Conservation (phyloP, 768 basidiomycete species). For the Tricholoma hemisulphureum region DNA sequence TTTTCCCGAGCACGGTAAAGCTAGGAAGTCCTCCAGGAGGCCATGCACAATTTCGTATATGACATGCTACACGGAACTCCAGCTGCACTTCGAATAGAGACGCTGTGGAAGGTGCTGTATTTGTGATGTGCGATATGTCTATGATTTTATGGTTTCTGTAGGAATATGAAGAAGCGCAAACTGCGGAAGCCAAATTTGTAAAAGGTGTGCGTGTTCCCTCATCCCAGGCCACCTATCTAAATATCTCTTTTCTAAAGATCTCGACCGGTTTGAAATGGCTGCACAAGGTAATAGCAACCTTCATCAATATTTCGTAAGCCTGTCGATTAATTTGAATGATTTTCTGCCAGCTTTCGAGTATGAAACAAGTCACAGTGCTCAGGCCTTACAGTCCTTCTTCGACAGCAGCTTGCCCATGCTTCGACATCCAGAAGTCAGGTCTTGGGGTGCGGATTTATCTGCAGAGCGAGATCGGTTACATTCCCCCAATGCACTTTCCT, state of each 20-base stretch:
- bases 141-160: constrained; percentile 22
- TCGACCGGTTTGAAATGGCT: constrained; percentile 88
- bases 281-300: constrained; percentile 55
- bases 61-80: constrained; percentile 83
- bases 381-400: constrained; percentile 70
- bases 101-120: constrained; percentile 66
- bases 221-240: not conserved
- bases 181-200: constrained; percentile 79
- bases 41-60: constrained; percentile 86
- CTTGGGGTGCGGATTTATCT: constrained; percentile 63
- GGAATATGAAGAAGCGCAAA: constrained; percentile 82
- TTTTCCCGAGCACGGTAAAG: not conserved
- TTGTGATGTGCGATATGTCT: not conserved
- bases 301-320: not conserved
- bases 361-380: constrained; percentile 49
- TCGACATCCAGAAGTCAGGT: constrained; percentile 67
- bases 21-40: constrained; percentile 48
- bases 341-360: constrained; percentile 63
- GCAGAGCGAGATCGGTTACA: constrained; percentile 42
- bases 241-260: constrained; percentile 44
- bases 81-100: constrained; percentile 63
- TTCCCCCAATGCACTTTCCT: not conserved
- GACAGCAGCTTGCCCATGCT: constrained; percentile 75
- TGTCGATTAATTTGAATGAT: not conserved
- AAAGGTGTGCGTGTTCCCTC: constrained; percentile 51